Evolutionary conservation across 1,284 basidiomycete genomes (phyloP).

Genomic region (Spongiforma sp.): DNA sequence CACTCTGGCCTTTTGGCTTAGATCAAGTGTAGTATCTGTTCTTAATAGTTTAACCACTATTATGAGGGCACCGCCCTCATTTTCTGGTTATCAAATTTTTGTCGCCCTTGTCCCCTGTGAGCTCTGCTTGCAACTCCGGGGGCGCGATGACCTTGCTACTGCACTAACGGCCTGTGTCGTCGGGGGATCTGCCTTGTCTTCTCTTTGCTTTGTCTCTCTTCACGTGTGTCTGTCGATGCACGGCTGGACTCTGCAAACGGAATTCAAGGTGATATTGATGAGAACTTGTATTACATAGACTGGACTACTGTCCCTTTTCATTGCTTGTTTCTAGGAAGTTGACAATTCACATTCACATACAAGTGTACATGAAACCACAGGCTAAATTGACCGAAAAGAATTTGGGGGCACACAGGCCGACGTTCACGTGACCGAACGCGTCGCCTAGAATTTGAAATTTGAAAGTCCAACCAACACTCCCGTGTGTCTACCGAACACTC

Average conservation of each 20-base stretch:
- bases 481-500: constrained; percentile 2
- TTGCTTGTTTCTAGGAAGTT: too few species aligned
- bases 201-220: constrained; percentile 1
- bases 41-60: constrained; percentile 43
- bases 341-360: too few species aligned
- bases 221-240: constrained; percentile 8
- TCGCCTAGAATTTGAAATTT: constrained; percentile 32
- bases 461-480: constrained; percentile 10
- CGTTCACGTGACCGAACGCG: constrained; percentile 36
- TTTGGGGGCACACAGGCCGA: too few species aligned
- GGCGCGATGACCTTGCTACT: constrained; percentile 40
- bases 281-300: not conserved
- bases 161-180: constrained; percentile 39
- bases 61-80: constrained; percentile 40
- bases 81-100: constrained; percentile 41
- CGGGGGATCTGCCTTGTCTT: constrained; percentile 31
- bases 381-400: too few species aligned
- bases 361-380: too few species aligned
- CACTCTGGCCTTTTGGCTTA: constrained; percentile 96
- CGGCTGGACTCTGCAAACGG: constrained; percentile 4
- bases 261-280: not conserved
- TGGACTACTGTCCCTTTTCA: too few species aligned
- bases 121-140: constrained; percentile 42
- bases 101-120: constrained; percentile 33
- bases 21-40: constrained; percentile 90